Percentiles rank a stretch among this genome's conserved stretches.
Conservation (phyloP, 257 asterid genomes). For the Leonotis leonurus region DNA sequence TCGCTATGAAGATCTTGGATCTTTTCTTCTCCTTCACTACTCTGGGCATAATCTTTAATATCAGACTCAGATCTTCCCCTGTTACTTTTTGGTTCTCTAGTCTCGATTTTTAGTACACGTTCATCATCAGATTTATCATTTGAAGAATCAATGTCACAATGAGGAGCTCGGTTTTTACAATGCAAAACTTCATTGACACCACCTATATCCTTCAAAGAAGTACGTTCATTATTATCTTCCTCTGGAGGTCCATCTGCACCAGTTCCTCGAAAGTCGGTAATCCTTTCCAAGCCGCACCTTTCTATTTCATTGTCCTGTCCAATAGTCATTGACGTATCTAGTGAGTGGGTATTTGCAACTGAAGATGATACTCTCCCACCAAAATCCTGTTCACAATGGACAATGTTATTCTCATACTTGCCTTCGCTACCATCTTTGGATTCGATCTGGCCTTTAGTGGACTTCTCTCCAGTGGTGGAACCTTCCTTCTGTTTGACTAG, state of each 20-base stretch:
- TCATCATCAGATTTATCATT: too few relatives aligned
- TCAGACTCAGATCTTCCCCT: too few relatives aligned
- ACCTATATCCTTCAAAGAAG: slow-evolving; percentile 16
- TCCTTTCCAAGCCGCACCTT: slow-evolving; percentile 17
- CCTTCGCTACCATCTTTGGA: not conserved
- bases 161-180: slow-evolving; percentile 15
- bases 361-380: slow-evolving; percentile 11
- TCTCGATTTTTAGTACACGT: too few relatives aligned
- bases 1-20: too few relatives aligned
- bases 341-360: not conserved
- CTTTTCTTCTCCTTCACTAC: too few relatives aligned
- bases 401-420: not conserved
- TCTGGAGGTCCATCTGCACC: slow-evolving; percentile 11
- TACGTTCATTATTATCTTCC: slow-evolving; percentile 5
- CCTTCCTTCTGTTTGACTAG: slow-evolving; percentile 29
- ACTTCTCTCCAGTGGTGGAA: slow-evolving; percentile 17
- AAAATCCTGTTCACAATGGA: not conserved
- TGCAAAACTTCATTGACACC: slow-evolving; percentile 21
- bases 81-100: too few relatives aligned
- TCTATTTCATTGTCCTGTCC: slow-evolving; percentile 17
- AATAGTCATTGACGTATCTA: not conserved
- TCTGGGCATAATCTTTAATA: too few relatives aligned
- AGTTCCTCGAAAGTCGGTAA: slow-evolving; percentile 2
- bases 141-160: too few relatives aligned
- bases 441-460: slow-evolving; percentile 12